A percentile compares a stretch with the other conserved stretches of the same genome.
These are phyloP conservation scores for Amoeboaphelidium protococcarum DNA, from an alignment of 371 early-diverging fungal species.

Conservation along the genomic window DNA sequence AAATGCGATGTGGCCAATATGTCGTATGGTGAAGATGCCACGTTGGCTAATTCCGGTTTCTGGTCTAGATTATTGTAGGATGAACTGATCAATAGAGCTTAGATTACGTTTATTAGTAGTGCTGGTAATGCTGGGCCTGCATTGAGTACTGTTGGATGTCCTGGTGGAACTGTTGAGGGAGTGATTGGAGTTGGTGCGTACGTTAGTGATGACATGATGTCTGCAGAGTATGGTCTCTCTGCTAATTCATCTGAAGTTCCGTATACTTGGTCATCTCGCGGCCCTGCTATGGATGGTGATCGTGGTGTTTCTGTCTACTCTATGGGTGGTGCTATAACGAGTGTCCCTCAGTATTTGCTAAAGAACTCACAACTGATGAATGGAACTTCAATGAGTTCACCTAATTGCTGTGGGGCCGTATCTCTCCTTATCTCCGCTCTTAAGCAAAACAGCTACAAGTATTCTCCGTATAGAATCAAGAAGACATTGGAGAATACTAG, in stretches of 20 bases:
- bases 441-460: conserved; percentile 28
- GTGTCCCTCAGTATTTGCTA: conserved; percentile 61
- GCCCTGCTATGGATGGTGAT: conserved; percentile 64
- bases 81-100: conserved; percentile 40
- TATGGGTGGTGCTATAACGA: conserved; percentile 77
- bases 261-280: conserved; percentile 71
- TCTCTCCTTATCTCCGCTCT: conserved; percentile 50
- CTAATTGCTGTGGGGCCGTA: conserved; percentile 65
- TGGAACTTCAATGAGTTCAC: conserved; percentile 70
- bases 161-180: conserved; percentile 45
- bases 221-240: conserved; percentile 49
- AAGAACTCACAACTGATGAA: conserved; percentile 52
- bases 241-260: conserved; percentile 43
- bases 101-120: conserved; percentile 57
- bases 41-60: conserved; percentile 40
- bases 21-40: conserved; percentile 65
- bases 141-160: conserved; percentile 54
- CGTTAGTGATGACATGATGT: conserved; percentile 55
- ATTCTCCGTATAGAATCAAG: conserved; percentile 56
- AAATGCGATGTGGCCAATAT: conserved; percentile 80
- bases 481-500: conserved; percentile 42
- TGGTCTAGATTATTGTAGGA: conserved; percentile 47
- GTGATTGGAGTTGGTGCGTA: conserved; percentile 78
- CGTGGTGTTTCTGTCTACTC: conserved; percentile 54
- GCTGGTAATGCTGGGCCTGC: conserved; percentile 81